Conservation (phyloP, 192 early-diverging fungal genomes). For the Phlyctochytrium bullatum region DNA sequence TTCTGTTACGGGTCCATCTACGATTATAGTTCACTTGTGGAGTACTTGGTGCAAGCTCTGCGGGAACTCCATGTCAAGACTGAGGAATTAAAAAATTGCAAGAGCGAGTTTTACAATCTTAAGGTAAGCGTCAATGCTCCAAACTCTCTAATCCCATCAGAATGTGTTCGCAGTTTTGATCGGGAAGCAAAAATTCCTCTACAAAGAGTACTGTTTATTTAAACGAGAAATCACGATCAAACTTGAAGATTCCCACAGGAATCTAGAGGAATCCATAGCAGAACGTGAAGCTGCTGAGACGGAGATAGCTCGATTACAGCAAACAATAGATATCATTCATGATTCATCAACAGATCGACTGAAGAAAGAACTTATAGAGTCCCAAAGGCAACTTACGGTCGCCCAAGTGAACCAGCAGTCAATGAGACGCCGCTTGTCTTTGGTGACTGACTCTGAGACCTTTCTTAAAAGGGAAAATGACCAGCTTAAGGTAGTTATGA, state of each 20-base stretch:
- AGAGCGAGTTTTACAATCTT: slow-evolving; percentile 30
- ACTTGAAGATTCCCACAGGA: slow-evolving; percentile 17
- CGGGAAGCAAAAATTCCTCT: slow-evolving; percentile 36
- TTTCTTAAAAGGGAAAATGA: slow-evolving; percentile 35
- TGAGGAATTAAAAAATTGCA: slow-evolving; percentile 18
- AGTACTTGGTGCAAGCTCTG: slow-evolving; percentile 45
- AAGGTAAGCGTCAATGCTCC: slow-evolving; percentile 18
- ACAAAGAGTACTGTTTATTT: slow-evolving; percentile 24
- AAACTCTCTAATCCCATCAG: slow-evolving; percentile 22
- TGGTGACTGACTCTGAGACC: slow-evolving; percentile 31
- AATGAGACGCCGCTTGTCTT: slow-evolving; percentile 33
- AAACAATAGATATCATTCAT: slow-evolving; percentile 18
- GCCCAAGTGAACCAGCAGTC: slow-evolving; percentile 42
- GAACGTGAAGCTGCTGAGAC: slow-evolving; percentile 14
- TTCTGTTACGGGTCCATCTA: slow-evolving; percentile 23
- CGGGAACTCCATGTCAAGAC: slow-evolving; percentile 36
- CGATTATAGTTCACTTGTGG: slow-evolving; percentile 38
- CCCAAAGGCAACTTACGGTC: slow-evolving; percentile 36
- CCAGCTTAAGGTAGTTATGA: slow-evolving; percentile 32
- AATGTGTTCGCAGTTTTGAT: slow-evolving; percentile 23
- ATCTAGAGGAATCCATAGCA: too few relatives aligned
- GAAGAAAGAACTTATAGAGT: slow-evolving; percentile 27
- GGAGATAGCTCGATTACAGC: slow-evolving; percentile 27
- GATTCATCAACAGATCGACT: slow-evolving; percentile 25
- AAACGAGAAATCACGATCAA: slow-evolving; percentile 13